Percentiles rank a stretch among this genome's conserved stretches.
phyloP scores from a whole-genome alignment of 345 rosid genomes.

The Euclidium syriacum region DNA sequence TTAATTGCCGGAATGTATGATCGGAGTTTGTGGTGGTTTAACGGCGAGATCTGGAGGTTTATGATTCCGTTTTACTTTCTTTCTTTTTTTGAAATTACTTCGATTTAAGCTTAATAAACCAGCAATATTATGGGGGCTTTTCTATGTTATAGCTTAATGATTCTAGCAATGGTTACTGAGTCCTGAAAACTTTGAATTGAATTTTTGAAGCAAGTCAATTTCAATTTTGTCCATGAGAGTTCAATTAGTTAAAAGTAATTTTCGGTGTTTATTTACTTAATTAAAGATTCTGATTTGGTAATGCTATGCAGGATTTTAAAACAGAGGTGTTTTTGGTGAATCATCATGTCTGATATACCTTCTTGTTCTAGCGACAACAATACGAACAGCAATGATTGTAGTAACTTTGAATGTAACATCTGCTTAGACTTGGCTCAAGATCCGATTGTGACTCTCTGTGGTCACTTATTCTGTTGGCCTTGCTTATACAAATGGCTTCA shows the following conservation, averaged over 20 bases:
- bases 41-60: constrained; percentile 25
- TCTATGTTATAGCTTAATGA: background rate
- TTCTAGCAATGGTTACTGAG: background rate
- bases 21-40: constrained; percentile 24
- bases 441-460: constrained; percentile 95
- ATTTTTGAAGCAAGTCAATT: background rate
- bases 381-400: constrained; percentile 55
- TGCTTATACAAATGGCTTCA: constrained; percentile 99
- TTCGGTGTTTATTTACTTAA: background rate
- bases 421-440: constrained; percentile 99
- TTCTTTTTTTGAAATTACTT: background rate
- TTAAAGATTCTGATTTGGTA: background rate
- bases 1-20: background rate
- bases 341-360: constrained; percentile 62
- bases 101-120: background rate
- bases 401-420: constrained; percentile 93
- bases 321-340: constrained; percentile 53
- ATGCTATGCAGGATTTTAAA: constrained; percentile 11
- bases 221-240: background rate
- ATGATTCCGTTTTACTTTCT: background rate
- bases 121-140: too few relatives aligned
- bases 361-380: constrained; percentile 47
- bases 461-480: constrained; percentile 99
- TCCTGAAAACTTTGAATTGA: background rate
- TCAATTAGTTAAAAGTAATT: background rate